A percentile compares a stretch with the other conserved stretches of the same genome.
phyloP scores from a whole-genome alignment of 78 protist genomes.

The Ministeria vibrans region DNA sequence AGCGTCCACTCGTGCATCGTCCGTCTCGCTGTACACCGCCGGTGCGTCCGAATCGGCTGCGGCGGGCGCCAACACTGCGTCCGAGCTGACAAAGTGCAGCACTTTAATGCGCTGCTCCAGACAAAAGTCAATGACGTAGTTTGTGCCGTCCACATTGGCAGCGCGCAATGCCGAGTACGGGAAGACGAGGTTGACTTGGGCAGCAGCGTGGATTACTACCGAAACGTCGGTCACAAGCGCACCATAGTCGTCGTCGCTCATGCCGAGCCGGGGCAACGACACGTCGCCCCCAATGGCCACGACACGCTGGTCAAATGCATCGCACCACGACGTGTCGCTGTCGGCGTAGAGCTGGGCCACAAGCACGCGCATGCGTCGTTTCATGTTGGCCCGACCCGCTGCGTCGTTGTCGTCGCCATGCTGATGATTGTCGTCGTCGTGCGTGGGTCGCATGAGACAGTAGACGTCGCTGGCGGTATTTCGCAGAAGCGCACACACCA shows the following conservation, averaged over 20 bases:
- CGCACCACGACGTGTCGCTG: background rate
- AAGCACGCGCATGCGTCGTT: background rate
- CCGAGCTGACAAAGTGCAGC: background rate
- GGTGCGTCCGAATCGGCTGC: background rate
- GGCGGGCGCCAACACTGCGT: background rate
- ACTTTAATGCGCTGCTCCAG: background rate
- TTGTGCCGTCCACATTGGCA: background rate
- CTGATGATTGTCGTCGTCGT: background rate
- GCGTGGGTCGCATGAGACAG: slow-evolving; percentile 8
- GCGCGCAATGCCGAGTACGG: background rate
- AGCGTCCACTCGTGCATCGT: background rate
- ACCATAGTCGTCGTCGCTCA: background rate
- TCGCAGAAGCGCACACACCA: slow-evolving; percentile 1
- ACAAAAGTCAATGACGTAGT: background rate
- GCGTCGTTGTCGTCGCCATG: background rate
- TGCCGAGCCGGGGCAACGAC: background rate
- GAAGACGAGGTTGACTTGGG: background rate
- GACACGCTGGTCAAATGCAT: background rate
- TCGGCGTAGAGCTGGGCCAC: background rate
- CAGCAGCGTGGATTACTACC: background rate
- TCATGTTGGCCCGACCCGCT: background rate
- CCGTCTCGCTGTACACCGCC: background rate
- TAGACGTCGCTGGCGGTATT: background rate
- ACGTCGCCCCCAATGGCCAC: background rate
- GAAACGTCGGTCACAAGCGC: background rate